Conservation (phyloP, 768 basidiomycete genomes). For the Trametes cingulata region DNA sequence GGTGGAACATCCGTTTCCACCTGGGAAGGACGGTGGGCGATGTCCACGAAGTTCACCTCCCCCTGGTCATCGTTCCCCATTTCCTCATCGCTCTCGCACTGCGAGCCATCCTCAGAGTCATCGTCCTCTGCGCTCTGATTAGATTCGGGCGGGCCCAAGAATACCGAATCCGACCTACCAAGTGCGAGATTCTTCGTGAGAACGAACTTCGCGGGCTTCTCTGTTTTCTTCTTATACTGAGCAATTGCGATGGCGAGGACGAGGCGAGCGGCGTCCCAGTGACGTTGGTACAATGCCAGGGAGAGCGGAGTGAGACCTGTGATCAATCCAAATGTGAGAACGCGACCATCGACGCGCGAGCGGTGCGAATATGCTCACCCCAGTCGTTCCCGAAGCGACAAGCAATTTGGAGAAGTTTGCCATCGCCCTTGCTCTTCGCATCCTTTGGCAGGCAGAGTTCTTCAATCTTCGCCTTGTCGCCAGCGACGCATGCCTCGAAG, state of each 20-base stretch:
- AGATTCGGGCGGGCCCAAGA: not conserved
- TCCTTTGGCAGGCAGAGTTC: constrained; percentile 52
- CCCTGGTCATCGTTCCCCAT: constrained; percentile 45
- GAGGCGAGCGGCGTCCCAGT: constrained; percentile 59
- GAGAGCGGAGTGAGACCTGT: constrained; percentile 51
- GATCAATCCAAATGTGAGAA: not conserved
- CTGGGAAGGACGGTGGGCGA: constrained; percentile 49
- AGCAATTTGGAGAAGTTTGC: constrained; percentile 45
- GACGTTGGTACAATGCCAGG: constrained; percentile 49
- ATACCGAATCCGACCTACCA: constrained; percentile 29
- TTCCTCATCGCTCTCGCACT: constrained; percentile 40
- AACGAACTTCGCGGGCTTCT: constrained; percentile 36
- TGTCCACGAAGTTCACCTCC: constrained; percentile 50
- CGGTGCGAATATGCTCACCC: constrained; percentile 12
- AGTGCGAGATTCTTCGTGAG: constrained; percentile 33
- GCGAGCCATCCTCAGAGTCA: constrained; percentile 31
- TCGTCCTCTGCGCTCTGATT: constrained; percentile 11
- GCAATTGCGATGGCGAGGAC: constrained; percentile 58
- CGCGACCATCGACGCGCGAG: not conserved
- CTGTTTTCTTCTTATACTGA: constrained; percentile 48
- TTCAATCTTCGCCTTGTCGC: constrained; percentile 52
- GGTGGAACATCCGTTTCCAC: constrained; percentile 46
- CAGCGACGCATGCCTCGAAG: constrained; percentile 55
- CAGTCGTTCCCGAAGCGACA: constrained; percentile 32
- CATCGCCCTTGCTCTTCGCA: constrained; percentile 24